phyloP scores from a whole-genome alignment of 352 stramenopile genomes.

The Globisporangium barbulae region DNA sequence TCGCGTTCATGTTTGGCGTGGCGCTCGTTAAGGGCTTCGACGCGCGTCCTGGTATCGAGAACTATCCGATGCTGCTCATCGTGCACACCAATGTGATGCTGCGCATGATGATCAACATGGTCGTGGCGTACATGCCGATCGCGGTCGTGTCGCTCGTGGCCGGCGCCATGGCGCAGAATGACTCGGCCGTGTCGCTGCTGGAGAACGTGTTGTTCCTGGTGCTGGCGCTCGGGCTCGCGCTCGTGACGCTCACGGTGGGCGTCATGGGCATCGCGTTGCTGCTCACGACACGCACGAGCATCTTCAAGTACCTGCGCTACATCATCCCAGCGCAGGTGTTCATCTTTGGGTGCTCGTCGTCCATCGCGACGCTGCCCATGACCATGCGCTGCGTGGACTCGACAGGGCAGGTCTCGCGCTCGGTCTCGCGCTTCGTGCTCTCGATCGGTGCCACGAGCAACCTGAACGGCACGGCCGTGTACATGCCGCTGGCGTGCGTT shows the following conservation, averaged over 20 bases:
- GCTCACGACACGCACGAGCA: conserved; percentile 51
- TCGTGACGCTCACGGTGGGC: conserved; percentile 46
- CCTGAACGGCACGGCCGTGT: conserved; percentile 70
- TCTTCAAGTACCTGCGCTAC: conserved; percentile 64
- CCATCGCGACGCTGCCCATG: conserved; percentile 74
- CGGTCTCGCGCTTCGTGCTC: conserved; percentile 62
- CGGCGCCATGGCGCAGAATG: conserved; percentile 56
- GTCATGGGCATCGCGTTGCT: conserved; percentile 54
- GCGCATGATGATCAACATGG: conserved; percentile 68
- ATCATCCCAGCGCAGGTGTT: conserved; percentile 77
- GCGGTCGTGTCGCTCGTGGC: conserved; percentile 74
- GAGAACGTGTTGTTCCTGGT: conserved; percentile 52
- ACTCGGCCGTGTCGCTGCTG: conserved; percentile 36
- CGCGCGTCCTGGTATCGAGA: conserved; percentile 41
- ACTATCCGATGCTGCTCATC: conserved; percentile 68
- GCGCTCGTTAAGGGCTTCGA: conserved; percentile 62
- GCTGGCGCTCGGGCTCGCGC: conserved; percentile 37
- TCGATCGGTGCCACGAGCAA: conserved; percentile 68
- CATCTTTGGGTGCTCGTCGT: conserved; percentile 75
- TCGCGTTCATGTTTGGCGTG: conserved; percentile 64
- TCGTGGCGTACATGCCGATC: conserved; percentile 62
- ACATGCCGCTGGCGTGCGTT: conserved; percentile 70
- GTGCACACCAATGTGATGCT: conserved; percentile 62
- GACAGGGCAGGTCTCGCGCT: conserved; percentile 55
- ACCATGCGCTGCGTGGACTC: conserved; percentile 73